These are phyloP conservation scores for Suhomyces vadensis DNA, from an alignment of 805 yeast species.

Conservation along the genomic window DNA sequence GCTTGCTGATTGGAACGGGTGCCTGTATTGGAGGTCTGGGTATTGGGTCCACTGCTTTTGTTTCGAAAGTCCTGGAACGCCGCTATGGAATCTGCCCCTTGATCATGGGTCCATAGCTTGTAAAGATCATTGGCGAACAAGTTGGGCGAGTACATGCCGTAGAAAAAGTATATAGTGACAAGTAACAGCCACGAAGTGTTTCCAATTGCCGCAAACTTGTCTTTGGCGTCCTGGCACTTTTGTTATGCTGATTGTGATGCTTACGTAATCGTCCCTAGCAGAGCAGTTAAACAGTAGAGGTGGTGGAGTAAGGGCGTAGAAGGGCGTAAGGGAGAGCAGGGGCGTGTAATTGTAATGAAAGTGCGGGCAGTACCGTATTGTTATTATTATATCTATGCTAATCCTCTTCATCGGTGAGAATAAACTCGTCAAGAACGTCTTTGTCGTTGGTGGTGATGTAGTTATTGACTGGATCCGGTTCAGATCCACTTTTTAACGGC, in stretches of 20 bases:
- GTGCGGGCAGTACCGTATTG: no score
- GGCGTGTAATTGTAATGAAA: no score
- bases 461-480: slow-evolving; percentile 9
- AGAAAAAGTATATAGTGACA: neutral
- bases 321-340: no score
- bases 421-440: slow-evolving; percentile 47
- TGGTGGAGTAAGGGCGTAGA: no score
- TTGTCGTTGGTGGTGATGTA: slow-evolving; percentile 9
- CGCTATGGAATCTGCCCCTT: slow-evolving; percentile 6
- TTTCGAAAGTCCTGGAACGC: slow-evolving; percentile 6
- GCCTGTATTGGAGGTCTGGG: neutral
- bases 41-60: neutral
- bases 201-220: no score
- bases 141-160: slow-evolving; percentile 49
- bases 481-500: slow-evolving; percentile 28
- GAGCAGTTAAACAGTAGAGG: no score
- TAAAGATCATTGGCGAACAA: slow-evolving; percentile 48
- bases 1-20: slow-evolving; percentile 16
- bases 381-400: neutral
- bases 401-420: slow-evolving; percentile 35
- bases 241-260: no score
- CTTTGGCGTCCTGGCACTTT: no score
- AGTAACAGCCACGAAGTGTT: neutral
- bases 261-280: no score
- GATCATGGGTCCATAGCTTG: slow-evolving; percentile 38